phyloP scores from a whole-genome alignment of 495 filamentous ascomycete species.

The Talaromyces ruber region DNA sequence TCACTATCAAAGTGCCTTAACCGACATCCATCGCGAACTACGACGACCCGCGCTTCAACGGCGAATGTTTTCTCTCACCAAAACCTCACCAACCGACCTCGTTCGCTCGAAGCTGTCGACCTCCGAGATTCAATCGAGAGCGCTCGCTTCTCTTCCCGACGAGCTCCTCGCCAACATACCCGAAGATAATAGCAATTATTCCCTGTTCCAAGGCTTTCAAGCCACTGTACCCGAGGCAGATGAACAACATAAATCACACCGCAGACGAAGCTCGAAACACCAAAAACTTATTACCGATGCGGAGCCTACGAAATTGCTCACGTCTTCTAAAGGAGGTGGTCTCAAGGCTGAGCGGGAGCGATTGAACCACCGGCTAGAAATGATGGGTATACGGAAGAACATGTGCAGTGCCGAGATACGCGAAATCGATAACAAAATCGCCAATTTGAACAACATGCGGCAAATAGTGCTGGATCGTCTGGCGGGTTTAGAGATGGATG shows the following conservation, averaged over 20 bases:
- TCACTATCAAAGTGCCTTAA: conserved; percentile 80
- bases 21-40: conserved; percentile 80
- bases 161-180: conserved; percentile 84
- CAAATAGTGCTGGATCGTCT: conserved; percentile 86
- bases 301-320: conserved; percentile 40
- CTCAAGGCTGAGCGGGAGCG: conserved; percentile 69
- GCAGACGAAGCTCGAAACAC: conserved; percentile 59
- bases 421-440: conserved; percentile 94
- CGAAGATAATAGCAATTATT: conserved; percentile 75
- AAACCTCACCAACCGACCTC: conserved; percentile 83
- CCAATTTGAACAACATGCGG: conserved; percentile 89
- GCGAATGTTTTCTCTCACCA: conserved; percentile 79
- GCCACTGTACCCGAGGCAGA: conserved; percentile 73
- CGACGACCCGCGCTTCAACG: conserved; percentile 75
- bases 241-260: conserved; percentile 56
- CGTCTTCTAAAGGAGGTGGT: conserved; percentile 53
- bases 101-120: conserved; percentile 88
- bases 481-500: conserved; percentile 85
- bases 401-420: conserved; percentile 95
- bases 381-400: conserved; percentile 89
- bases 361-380: conserved; percentile 75
- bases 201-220: conserved; percentile 93
- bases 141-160: conserved; percentile 80
- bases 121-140: conserved; percentile 89
- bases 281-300: conserved; percentile 64